These are phyloP conservation scores for Steccherinum ochraceum DNA, from an alignment of 768 basidiomycete genomes.

Conservation along the genomic window DNA sequence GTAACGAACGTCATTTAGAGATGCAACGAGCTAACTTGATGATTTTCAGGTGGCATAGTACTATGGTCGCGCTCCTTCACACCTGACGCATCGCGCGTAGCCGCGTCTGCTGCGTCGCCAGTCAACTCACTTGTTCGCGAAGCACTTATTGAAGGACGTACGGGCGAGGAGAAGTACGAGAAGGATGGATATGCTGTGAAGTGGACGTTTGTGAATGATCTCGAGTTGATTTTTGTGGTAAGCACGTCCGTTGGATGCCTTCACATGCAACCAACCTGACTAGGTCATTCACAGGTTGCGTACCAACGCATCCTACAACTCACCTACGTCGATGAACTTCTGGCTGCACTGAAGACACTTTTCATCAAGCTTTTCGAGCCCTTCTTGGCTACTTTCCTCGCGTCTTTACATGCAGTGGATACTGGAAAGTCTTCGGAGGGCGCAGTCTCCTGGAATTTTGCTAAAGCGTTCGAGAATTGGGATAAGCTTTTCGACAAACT, in stretches of 20 bases:
- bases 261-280: constrained; percentile 82
- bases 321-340: constrained; percentile 87
- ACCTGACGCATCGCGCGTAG: constrained; percentile 38
- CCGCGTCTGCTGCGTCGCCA: constrained; percentile 20
- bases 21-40: not conserved
- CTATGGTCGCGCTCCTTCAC: constrained; percentile 96
- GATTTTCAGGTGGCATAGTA: constrained; percentile 73
- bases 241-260: constrained; percentile 70
- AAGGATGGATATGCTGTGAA: constrained; percentile 91
- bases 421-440: constrained; percentile 35
- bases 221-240: constrained; percentile 96
- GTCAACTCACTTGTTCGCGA: constrained; percentile 29
- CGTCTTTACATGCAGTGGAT: constrained; percentile 67
- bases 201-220: constrained; percentile 93
- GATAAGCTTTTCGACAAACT: constrained; percentile 75
- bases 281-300: constrained; percentile 63
- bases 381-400: constrained; percentile 75
- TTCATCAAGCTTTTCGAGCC: constrained; percentile 87
- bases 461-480: constrained; percentile 71
- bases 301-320: constrained; percentile 96
- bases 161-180: constrained; percentile 79
- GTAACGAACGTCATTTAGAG: not conserved
- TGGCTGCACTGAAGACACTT: constrained; percentile 70
- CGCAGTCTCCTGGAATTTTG: constrained; percentile 55
- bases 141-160: constrained; percentile 86